phyloP scores from a whole-genome alignment of 2,329 filamentous ascomycete species.

The Herpotrichia juniperi region DNA sequence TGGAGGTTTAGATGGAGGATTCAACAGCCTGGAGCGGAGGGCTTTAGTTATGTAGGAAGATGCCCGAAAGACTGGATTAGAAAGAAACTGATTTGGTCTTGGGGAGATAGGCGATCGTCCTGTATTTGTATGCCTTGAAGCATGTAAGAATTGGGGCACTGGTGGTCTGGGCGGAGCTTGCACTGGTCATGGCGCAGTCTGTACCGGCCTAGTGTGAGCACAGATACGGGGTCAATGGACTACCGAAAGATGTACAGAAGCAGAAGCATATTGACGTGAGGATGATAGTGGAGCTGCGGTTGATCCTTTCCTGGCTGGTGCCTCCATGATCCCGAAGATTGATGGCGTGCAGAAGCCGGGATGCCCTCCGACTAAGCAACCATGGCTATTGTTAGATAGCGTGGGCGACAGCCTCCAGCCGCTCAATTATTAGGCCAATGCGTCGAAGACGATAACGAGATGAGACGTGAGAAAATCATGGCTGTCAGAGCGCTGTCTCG shows the following conservation, averaged over 20 bases:
- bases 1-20: conserved; percentile 3
- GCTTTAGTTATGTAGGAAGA: conserved; percentile 19
- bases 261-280: conserved; percentile 49
- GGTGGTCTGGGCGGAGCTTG: conserved; percentile 40
- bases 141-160: conserved; percentile 24
- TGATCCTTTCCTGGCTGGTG: conserved; percentile 42
- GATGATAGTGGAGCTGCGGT: conserved; percentile 41
- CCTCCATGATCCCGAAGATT: conserved; percentile 39
- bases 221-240: conserved; percentile 44
- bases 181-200: conserved; percentile 43
- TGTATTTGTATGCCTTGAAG: conserved; percentile 45
- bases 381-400: conserved; percentile 47
- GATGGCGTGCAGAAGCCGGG: conserved; percentile 44
- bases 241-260: conserved; percentile 46
- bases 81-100: conserved; percentile 22
- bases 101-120: conserved; percentile 32
- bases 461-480: conserved; percentile 42
- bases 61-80: conserved; percentile 33
- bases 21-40: conserved; percentile 8
- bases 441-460: conserved; percentile 45
- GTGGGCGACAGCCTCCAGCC: conserved; percentile 38
- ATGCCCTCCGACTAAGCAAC: conserved; percentile 43
- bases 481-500: conserved; percentile 42
- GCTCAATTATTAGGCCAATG: conserved; percentile 41
- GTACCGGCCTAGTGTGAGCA: conserved; percentile 46